Conservation (phyloP, 768 basidiomycete genomes). For the Leccinum truebloodii region DNA sequence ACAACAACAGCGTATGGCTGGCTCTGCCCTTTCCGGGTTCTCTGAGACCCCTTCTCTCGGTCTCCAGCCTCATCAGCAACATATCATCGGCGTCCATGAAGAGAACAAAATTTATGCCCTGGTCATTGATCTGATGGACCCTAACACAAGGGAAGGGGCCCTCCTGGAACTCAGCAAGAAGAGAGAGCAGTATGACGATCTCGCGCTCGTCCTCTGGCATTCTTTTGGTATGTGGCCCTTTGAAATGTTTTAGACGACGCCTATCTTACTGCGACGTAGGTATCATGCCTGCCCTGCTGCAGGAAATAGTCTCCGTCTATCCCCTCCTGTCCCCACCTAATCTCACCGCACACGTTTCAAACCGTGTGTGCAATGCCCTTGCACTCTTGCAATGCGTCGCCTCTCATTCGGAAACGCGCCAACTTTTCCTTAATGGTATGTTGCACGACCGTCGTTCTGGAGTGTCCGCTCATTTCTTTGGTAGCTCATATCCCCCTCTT, state of each 20-base stretch:
- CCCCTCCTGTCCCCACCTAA: slow-evolving; percentile 93
- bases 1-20: slow-evolving; percentile 30
- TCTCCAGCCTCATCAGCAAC: slow-evolving; percentile 54
- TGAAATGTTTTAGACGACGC: background rate
- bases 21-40: slow-evolving; percentile 42
- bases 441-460: background rate
- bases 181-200: slow-evolving; percentile 97
- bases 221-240: slow-evolving; percentile 73
- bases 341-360: slow-evolving; percentile 95
- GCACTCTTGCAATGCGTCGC: slow-evolving; percentile 98
- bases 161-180: slow-evolving; percentile 97
- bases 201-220: slow-evolving; percentile 97
- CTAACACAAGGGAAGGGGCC: slow-evolving; percentile 82
- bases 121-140: slow-evolving; percentile 85
- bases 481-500: slow-evolving; percentile 93
- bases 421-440: slow-evolving; percentile 90
- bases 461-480: background rate
- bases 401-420: slow-evolving; percentile 93
- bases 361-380: slow-evolving; percentile 98
- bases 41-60: slow-evolving; percentile 64
- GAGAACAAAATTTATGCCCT: slow-evolving; percentile 87
- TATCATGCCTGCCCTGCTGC: slow-evolving; percentile 95
- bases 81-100: slow-evolving; percentile 55
- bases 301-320: slow-evolving; percentile 98
- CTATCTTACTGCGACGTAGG: slow-evolving; percentile 47